Evolutionary conservation across 2,329 filamentous ascomycete genomes (phyloP), one percentile per base, ranked within the genome.

Genomic region (Botrytis medusae): DNA sequence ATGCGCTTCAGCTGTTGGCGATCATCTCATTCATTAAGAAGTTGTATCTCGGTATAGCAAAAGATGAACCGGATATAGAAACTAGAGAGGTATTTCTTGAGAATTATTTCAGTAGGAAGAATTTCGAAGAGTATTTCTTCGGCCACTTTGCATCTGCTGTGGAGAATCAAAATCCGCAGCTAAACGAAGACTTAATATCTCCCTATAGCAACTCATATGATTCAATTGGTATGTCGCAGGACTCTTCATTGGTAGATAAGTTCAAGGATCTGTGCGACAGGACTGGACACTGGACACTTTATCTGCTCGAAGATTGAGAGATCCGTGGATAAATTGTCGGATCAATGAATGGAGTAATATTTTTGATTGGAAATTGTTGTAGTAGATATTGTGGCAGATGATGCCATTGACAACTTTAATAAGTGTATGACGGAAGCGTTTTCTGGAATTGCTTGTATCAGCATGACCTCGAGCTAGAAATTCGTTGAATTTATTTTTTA

Each of bases 251-350:
- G 5, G 1, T 18, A 29, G n/a, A 16, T 54, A 16, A 0, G 1
- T 16, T 7, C 14, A 18, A 29, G 2, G 14, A 29, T 18, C n/a
- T 18, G 14, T 29, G 7, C 12, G 1, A 16, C 7, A 32, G 0
- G 18, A 18, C n/a, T 20, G 37, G 16, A 63, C 16, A 29, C 2
- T 2, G 34, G 2, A 18, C 14, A 62, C 1, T 4, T 25, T 18
- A 5, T n/a, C 0, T 0, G 1, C 3, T 0, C 16, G 7, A 25
- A 1, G 8, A n/a, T n/a, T 25, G 12, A 42, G 22, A n/a, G 25
- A 25, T 14, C 18, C 18, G n/a, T 40, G 34, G 40, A 42, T 18
- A 7, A 14, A 5, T 42, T 9, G 9, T 25, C 7, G 12, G 14
- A 25, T 6, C 34, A 4, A 42, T 34, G 1, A 18, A 18, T 18